Evolutionary conservation across 2,329 filamentous ascomycete species (phyloP), one percentile per base, ranked within the genome.

Genomic region (Phoma sp.): DNA sequence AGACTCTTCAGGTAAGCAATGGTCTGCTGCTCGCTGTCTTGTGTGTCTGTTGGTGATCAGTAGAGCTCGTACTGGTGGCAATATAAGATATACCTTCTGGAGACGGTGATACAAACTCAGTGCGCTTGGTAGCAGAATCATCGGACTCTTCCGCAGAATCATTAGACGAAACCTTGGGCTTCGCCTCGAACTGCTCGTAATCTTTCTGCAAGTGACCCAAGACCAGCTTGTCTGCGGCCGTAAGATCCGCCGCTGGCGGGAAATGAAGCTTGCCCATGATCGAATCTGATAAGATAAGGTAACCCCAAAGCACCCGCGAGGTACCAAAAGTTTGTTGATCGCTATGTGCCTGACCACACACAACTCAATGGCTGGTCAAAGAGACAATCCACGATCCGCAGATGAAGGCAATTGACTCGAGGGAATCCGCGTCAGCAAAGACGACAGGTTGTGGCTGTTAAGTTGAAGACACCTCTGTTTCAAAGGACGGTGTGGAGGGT

Each of bases 1-100:
- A 82, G 67, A 24, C 75, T 75, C 57, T 79, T 74, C 43, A 85
- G 67, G n/a, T 72, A 73, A 13, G 76, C 66, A 46, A 83, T 75
- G 9, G 77, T 73, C 51, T 70, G 66, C 48, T 70, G 64, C 40
- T 68, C 62, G 23, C 61, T 61, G 29, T 72, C 67, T 47, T 67
- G 64, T 13, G 62, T 55, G 55, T 73, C 71, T 73, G 35, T 10
- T 10, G 4, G 7, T 4, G 40, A 47, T 58, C 13, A 54, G 45
- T 32, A 6, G 4, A 7, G 10, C 13, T 8, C 24, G 13, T 7
- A 7, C 14, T 3, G 11, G 8, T 6, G 18, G 2, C 29, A 29
- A 24, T 6, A 2, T 24, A 8, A 25, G 4, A 11, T 23, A 44
- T 60, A 68, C 69, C 70, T 64, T 72, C 68, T 36, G 68, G 67